Base-by-base conservation (phyloP, 257 asterid genomes). In the Leptodermis oblonga region DNA sequence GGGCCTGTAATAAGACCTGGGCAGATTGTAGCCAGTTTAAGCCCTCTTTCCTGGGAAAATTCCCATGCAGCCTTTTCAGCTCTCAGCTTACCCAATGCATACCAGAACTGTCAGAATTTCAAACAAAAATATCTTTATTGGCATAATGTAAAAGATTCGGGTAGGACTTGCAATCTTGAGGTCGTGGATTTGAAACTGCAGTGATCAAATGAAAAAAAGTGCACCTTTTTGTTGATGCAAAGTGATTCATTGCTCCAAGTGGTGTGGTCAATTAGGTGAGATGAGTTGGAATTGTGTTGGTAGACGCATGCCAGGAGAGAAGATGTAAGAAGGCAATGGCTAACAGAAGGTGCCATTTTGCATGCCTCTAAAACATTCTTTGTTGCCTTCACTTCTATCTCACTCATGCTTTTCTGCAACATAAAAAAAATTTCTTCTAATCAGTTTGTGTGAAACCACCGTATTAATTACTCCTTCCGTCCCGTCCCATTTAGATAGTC, bases 81-180 rank as follows among this genome's bases (percentile, higher is more conserved):
- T 72, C 87, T 88, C 60, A 90, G 71, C 81, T 93, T 93, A 59
- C 99, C 99, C 82, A 93, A 60, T 18, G 99, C 99, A 66, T 90
- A 93, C 99, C 97, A 93, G 2, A 93, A 87, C 99, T 93, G 86
- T 52, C 28, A 48, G 73, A 36, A 30, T 68, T 78, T 53, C 34
- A n/a, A 30, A 73, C 49, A 25, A 20, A 3, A 42, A 63, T 17
- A 48, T 17, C 60, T 58, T 56, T 18, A 39, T 36, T 33, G 18
- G 55, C 22, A 2, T 48, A 48, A 48, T 48, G 39, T 65, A 30
- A 14, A 18, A 42, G 5, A 9, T 51, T n/a, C 31, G 4, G 13
- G 30, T 52, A 0, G n/a, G n/a, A n/a, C n/a, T n/a, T n/a, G n/a
- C n/a, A n/a, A n/a, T n/a, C n/a, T n/a, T n/a, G n/a, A n/a, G n/a